Evolutionary conservation across 2,329 filamentous ascomycete species (phyloP).

Genomic region (Colletotrichum sp.): DNA sequence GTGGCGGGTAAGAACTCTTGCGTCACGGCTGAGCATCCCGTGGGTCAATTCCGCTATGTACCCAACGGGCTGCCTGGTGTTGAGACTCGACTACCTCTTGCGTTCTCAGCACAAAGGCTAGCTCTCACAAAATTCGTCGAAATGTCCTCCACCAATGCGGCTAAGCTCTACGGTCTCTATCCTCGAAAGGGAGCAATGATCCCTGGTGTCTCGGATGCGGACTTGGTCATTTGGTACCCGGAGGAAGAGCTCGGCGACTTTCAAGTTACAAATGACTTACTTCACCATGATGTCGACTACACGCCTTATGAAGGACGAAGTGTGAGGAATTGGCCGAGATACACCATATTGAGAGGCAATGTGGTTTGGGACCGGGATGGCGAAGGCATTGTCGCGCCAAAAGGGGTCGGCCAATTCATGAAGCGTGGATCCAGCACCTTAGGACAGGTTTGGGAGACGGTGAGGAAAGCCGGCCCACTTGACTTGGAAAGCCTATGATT

Average conservation of each 20-base stretch:
- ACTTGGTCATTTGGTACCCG: conserved; percentile 28
- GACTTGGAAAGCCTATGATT: background rate
- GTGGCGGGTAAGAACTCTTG: conserved; percentile 31
- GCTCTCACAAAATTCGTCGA: conserved; percentile 48
- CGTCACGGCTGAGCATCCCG: conserved; percentile 30
- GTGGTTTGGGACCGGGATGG: background rate
- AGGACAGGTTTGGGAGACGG: conserved; percentile 20
- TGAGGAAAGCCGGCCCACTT: background rate
- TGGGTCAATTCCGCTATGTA: conserved; percentile 57
- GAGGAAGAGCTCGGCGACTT: background rate
- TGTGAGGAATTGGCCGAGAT: background rate
- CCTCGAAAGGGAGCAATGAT: conserved; percentile 53
- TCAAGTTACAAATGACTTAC: background rate
- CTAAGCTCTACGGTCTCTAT: conserved; percentile 62
- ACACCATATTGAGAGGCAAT: background rate
- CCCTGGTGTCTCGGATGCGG: conserved; percentile 56
- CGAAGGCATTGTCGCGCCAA: conserved; percentile 26
- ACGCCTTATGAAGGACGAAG: background rate
- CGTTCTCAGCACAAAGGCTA: background rate
- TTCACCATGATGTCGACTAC: background rate
- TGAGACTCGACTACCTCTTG: conserved; percentile 58
- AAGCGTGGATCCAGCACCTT: conserved; percentile 36
- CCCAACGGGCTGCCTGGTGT: conserved; percentile 63
- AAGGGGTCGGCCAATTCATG: conserved; percentile 54
- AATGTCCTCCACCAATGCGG: conserved; percentile 57